A percentile compares a stretch with the other conserved stretches of the same genome.
phyloP scores from a whole-genome alignment of 2,329 filamentous ascomycete genomes.

The Pyricularia grisea region DNA sequence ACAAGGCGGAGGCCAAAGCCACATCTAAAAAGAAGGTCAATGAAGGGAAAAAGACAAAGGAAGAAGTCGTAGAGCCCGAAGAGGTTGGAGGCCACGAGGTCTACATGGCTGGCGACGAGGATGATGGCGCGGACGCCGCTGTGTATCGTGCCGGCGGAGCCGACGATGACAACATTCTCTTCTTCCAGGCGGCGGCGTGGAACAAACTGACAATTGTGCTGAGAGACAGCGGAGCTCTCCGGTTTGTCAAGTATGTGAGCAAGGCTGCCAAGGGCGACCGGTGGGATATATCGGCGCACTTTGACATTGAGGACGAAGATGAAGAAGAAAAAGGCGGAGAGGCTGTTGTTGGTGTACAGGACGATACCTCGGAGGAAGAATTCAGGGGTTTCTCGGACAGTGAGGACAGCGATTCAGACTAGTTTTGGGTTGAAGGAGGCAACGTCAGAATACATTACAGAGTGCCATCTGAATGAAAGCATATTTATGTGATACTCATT shows the following conservation, averaged over 20 bases:
- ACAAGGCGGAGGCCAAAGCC: constrained; percentile 21
- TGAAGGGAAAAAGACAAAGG: constrained; percentile 15
- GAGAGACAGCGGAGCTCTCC: constrained; percentile 73
- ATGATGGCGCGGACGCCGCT: constrained; percentile 59
- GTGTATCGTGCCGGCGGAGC: constrained; percentile 70
- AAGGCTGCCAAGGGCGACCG: constrained; percentile 73
- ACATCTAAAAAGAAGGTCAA: constrained; percentile 14
- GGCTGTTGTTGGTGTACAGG: constrained; percentile 18
- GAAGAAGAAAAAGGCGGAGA: constrained; percentile 25
- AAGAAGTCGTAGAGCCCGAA: constrained; percentile 19
- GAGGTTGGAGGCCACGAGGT: constrained; percentile 69
- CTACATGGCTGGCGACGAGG: constrained; percentile 87
- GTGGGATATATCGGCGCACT: constrained; percentile 80
- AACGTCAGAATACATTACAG: background rate
- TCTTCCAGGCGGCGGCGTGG: constrained; percentile 62
- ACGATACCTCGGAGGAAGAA: constrained; percentile 42
- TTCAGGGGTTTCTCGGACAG: constrained; percentile 47
- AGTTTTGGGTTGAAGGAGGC: constrained; percentile 4
- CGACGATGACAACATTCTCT: constrained; percentile 54
- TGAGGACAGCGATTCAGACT: constrained; percentile 26
- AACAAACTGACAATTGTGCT: constrained; percentile 88
- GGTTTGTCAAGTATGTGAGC: constrained; percentile 96
- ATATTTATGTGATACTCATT: background rate
- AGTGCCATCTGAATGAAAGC: background rate
- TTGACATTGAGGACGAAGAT: constrained; percentile 57